phyloP scores from a whole-genome alignment of 371 early-diverging fungal species.

The Synchytrium microbalum region DNA sequence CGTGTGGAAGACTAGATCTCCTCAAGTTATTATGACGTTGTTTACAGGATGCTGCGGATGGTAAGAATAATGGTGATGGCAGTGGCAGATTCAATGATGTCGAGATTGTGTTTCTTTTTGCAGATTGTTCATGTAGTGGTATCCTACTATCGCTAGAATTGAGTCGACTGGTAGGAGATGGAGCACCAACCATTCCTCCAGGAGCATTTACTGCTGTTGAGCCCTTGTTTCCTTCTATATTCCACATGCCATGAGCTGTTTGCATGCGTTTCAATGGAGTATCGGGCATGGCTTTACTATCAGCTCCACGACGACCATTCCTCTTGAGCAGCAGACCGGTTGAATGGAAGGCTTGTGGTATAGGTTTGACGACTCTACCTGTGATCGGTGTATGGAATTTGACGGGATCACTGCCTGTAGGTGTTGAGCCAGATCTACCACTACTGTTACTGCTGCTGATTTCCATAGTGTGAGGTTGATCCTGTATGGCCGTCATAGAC shows the following conservation, averaged over 20 bases:
- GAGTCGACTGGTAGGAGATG: conserved; percentile 7
- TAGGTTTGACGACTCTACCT: conserved; percentile 22
- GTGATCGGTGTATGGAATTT: background rate
- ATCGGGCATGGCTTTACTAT: conserved; percentile 17
- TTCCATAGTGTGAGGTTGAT: too few species aligned
- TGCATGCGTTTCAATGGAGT: conserved; percentile 25
- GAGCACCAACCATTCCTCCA: background rate
- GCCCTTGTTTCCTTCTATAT: background rate
- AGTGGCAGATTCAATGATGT: background rate
- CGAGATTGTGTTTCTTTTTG: conserved; percentile 18
- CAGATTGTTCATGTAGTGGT: conserved; percentile 20
- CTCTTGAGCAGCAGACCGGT: conserved; percentile 28
- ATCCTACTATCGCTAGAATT: conserved; percentile 19
- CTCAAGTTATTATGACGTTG: background rate
- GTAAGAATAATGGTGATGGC: background rate
- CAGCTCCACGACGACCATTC: conserved; percentile 10
- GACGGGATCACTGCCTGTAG: background rate
- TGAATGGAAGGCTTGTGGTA: conserved; percentile 26
- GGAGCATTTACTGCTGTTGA: background rate
- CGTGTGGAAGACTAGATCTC: background rate
- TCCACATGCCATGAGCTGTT: background rate
- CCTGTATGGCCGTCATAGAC: background rate
- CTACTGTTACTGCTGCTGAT: too few species aligned
- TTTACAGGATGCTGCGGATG: background rate
- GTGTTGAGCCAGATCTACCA: background rate